These are phyloP conservation scores for Eragrostis tef DNA, from an alignment of 202 grass and related monocot species.

Conservation along the genomic window DNA sequence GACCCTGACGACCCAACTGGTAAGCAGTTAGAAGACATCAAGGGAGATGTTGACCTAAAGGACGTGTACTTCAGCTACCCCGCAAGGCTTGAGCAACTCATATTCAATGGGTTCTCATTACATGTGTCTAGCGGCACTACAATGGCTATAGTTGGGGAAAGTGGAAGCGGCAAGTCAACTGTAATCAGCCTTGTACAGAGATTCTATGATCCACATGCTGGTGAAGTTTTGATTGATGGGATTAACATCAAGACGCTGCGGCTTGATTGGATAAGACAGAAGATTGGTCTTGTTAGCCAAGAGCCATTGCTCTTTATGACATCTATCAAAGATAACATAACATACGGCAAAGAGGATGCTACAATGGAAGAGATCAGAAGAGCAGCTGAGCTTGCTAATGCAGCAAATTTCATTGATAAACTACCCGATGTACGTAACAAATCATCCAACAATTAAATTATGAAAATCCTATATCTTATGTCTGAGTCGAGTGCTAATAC, in stretches of 20 bases:
- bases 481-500: constrained; percentile 5
- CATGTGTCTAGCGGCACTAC: constrained; percentile 67
- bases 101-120: constrained; percentile 71
- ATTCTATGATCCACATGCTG: constrained; percentile 88
- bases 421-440: constrained; percentile 70
- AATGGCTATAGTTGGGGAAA: constrained; percentile 92
- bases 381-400: constrained; percentile 80
- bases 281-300: constrained; percentile 81
- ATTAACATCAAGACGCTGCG: constrained; percentile 77
- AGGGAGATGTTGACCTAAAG: constrained; percentile 73
- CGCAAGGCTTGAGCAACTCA: constrained; percentile 69
- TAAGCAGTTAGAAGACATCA: constrained; percentile 66
- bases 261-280: constrained; percentile 69
- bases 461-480: not conserved
- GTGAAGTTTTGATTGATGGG: constrained; percentile 81
- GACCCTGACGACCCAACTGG: constrained; percentile 61
- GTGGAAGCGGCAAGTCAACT: constrained; percentile 94
- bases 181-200: constrained; percentile 74
- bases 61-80: constrained; percentile 85
- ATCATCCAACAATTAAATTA: constrained; percentile 36
- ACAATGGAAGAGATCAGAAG: constrained; percentile 75
- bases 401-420: constrained; percentile 78
- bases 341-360: constrained; percentile 75
- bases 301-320: constrained; percentile 82
- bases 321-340: constrained; percentile 82